Percentiles rank a stretch among this genome's conserved stretches.
Evolutionary conservation across 2,329 filamentous ascomycete species (phyloP).

Genomic region (Beauveria bassiana): DNA sequence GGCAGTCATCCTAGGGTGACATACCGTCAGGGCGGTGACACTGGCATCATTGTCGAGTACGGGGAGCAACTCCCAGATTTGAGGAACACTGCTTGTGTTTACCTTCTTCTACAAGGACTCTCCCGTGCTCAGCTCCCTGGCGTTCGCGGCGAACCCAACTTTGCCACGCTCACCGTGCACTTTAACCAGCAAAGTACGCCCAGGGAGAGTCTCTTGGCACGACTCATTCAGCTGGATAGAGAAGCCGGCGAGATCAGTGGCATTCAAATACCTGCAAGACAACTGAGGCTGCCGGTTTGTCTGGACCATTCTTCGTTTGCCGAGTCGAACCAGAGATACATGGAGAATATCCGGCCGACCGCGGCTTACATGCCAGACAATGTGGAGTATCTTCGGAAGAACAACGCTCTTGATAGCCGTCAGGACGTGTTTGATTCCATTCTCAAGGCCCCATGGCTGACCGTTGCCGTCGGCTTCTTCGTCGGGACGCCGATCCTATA

Average conservation of each 20-base stretch:
- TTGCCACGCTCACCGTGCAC: conserved; percentile 16
- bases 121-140: neutral
- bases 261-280: conserved; percentile 8
- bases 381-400: conserved; percentile 38
- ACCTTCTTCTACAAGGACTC: conserved; percentile 13
- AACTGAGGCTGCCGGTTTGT: conserved; percentile 19
- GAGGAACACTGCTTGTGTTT: conserved; percentile 33
- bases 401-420: conserved; percentile 27
- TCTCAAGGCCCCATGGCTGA: conserved; percentile 25
- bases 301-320: conserved; percentile 25
- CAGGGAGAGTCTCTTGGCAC: neutral
- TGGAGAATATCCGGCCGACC: conserved; percentile 48
- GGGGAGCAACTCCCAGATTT: conserved; percentile 46
- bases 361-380: conserved; percentile 55
- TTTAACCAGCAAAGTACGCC: conserved; percentile 10
- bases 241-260: neutral
- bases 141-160: conserved; percentile 14
- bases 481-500: conserved; percentile 25
- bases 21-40: neutral
- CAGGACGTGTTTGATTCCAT: conserved; percentile 25
- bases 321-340: conserved; percentile 41
- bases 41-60: neutral
- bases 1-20: neutral
- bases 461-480: conserved; percentile 22
- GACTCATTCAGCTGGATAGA: neutral